phyloP scores from a whole-genome alignment of 1,284 basidiomycete species.

The Kalmanozyma brasiliensis region DNA sequence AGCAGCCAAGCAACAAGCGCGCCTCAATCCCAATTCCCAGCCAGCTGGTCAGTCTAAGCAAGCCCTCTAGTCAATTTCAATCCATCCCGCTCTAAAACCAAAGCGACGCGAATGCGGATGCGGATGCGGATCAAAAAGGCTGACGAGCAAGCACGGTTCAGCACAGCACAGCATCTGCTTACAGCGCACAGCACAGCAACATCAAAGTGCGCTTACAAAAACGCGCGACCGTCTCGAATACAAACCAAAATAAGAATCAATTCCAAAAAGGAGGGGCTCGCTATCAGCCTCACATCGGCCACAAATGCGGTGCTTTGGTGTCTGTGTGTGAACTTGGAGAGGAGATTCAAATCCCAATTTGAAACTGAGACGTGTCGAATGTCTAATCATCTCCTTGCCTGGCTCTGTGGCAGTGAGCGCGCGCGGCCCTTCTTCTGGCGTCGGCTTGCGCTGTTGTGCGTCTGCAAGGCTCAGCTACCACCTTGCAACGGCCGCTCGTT shows the following conservation, averaged over 20 bases:
- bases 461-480: too few relatives aligned
- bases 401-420: too few relatives aligned
- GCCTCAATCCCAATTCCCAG: too few relatives aligned
- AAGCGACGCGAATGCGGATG: conserved; percentile 14
- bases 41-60: neutral
- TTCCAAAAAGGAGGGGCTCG: neutral
- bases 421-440: too few relatives aligned
- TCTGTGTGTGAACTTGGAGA: too few relatives aligned
- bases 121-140: conserved; percentile 4
- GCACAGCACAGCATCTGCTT: neutral
- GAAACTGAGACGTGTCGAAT: too few relatives aligned
- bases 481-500: too few relatives aligned
- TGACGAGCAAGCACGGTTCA: conserved; percentile 9
- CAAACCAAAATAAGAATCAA: neutral
- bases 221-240: conserved; percentile 1
- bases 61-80: neutral
- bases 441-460: too few relatives aligned
- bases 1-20: neutral
- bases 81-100: neutral
- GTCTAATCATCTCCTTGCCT: too few relatives aligned
- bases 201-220: neutral
- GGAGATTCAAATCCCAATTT: too few relatives aligned
- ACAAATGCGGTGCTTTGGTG: conserved; percentile 1
- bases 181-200: conserved; percentile 5
- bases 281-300: neutral